Percentiles rank a stretch among this genome's conserved stretches.
phyloP scores from a whole-genome alignment of 2,329 filamentous ascomycete genomes.

The Penicillium sp. region DNA sequence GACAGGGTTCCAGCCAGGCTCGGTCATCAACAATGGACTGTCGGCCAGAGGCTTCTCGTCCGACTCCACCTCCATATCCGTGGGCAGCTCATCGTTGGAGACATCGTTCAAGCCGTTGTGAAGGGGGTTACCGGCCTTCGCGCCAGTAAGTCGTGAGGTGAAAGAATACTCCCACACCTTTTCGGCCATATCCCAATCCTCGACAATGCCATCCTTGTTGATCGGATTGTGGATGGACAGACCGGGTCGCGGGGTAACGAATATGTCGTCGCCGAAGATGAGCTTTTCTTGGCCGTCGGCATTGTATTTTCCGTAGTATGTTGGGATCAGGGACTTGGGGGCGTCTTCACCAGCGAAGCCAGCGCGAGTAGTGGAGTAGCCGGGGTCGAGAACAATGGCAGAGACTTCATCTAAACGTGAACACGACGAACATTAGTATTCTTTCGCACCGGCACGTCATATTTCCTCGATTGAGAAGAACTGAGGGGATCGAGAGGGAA shows the following conservation, averaged over 20 bases:
- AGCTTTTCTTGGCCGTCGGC: slow-evolving; percentile 52
- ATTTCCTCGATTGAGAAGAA: not conserved
- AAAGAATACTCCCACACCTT: slow-evolving; percentile 92
- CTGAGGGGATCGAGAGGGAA: not conserved
- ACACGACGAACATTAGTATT: slow-evolving; percentile 1
- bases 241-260: slow-evolving; percentile 68
- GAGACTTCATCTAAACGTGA: slow-evolving; percentile 78
- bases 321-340: slow-evolving; percentile 87
- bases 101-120: slow-evolving; percentile 77
- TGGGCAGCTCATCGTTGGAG: slow-evolving; percentile 53
- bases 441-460: not conserved
- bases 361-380: slow-evolving; percentile 84
- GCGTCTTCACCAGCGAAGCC: slow-evolving; percentile 97
- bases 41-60: slow-evolving; percentile 78
- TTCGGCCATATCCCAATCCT: slow-evolving; percentile 91
- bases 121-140: slow-evolving; percentile 62
- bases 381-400: slow-evolving; percentile 91
- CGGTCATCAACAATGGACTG: slow-evolving; percentile 87
- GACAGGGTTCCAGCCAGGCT: slow-evolving; percentile 83
- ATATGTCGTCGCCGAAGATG: slow-evolving; percentile 85
- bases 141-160: slow-evolving; percentile 77
- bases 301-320: slow-evolving; percentile 70
- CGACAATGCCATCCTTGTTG: slow-evolving; percentile 79
- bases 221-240: slow-evolving; percentile 91
- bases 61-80: slow-evolving; percentile 57